Percentiles rank a stretch among this genome's conserved stretches.
These are phyloP conservation scores for Wickerhamomyces canadensis DNA, from an alignment of 805 yeast species.

Conservation along the genomic window DNA sequence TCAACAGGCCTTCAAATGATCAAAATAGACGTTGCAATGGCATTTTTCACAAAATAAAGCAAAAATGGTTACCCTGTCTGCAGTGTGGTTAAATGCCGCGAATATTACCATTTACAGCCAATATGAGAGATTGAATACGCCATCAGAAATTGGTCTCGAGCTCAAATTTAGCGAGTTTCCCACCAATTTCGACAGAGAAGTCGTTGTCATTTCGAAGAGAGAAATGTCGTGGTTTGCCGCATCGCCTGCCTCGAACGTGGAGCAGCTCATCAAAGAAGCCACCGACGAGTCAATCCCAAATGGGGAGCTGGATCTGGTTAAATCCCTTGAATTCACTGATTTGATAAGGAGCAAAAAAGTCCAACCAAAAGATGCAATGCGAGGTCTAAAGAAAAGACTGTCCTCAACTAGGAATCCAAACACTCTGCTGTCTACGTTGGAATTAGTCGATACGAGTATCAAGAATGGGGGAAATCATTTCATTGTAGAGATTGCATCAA, in stretches of 20 bases:
- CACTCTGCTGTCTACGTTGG: conserved; percentile 67
- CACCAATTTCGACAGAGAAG: no score
- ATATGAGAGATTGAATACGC: no score
- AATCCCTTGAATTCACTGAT: conserved; percentile 84
- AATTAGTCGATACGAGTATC: conserved; percentile 77
- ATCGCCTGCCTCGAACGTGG: conserved; percentile 24
- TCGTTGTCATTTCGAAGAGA: no score
- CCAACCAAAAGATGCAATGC: conserved; percentile 76
- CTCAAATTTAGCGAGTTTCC: no score
- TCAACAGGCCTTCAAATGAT: no score
- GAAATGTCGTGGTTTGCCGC: conserved; percentile 24
- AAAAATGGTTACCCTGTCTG: no score
- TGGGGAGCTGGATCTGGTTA: conserved; percentile 76
- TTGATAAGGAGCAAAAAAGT: conserved; percentile 76
- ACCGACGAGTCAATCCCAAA: conserved; percentile 88
- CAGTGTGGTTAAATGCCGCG: no score
- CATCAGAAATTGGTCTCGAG: no score
- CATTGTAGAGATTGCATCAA: conserved; percentile 67
- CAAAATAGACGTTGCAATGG: no score
- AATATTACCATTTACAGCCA: no score
- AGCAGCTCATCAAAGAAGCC: conserved; percentile 63
- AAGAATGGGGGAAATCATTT: conserved; percentile 92
- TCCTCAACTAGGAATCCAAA: conserved; percentile 69
- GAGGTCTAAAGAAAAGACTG: conserved; percentile 72
- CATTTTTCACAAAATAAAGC: no score